Percentiles rank a stretch among this genome's conserved stretches.
Conservation (phyloP, 345 rosid species). For the Excoecaria cochinchinensis region DNA sequence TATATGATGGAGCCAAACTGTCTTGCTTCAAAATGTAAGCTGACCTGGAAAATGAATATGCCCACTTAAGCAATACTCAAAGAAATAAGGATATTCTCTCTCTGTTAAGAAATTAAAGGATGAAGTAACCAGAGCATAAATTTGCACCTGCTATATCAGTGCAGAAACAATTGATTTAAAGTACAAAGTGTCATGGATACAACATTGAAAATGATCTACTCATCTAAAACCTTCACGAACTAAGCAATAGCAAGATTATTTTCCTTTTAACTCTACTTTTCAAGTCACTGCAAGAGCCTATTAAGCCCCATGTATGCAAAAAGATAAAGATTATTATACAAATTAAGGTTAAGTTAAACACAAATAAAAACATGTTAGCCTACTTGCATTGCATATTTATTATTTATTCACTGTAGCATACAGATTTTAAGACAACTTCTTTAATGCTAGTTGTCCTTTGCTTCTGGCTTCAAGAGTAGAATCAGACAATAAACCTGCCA, state of each 20-base stretch:
- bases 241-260: background rate
- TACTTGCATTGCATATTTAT: background rate
- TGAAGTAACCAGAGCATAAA: background rate
- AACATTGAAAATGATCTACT: background rate
- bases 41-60: slow-evolving; percentile 51
- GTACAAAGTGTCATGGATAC: background rate
- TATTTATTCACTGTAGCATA: background rate
- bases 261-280: background rate
- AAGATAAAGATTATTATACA: background rate
- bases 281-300: background rate
- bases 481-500: background rate
- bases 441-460: background rate
- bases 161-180: background rate
- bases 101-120: slow-evolving; percentile 5
- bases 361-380: background rate
- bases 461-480: background rate
- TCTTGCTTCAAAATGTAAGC: slow-evolving; percentile 88
- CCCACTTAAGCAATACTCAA: slow-evolving; percentile 14
- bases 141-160: background rate
- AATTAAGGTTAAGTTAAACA: background rate
- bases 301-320: slow-evolving; percentile 4
- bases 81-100: background rate
- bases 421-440: background rate
- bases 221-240: background rate
- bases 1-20: slow-evolving; percentile 85